Conservation (phyloP, 768 basidiomycete species). For the Collybia sordida region DNA sequence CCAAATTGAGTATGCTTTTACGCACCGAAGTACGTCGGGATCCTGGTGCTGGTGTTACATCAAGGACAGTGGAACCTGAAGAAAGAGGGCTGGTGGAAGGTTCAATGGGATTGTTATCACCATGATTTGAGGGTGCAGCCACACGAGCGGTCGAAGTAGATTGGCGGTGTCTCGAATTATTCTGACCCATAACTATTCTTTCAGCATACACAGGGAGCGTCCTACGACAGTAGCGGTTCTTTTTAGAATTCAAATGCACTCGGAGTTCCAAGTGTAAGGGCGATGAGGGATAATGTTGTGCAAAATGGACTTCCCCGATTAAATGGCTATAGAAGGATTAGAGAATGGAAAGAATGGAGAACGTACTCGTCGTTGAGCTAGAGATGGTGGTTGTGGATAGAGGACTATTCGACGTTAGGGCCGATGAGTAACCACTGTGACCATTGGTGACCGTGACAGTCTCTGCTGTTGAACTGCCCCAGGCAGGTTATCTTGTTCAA, state of each 20-base stretch:
- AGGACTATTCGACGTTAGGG: conserved; percentile 17
- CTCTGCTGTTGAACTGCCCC: no score
- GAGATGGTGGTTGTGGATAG: conserved; percentile 1
- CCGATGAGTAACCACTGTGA: conserved; percentile 13
- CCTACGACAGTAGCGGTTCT: no score
- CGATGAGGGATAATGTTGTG: no score
- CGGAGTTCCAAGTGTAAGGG: no score
- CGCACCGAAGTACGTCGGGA: conserved; percentile 25
- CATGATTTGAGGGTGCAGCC: neutral
- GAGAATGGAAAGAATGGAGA: conserved; percentile 1
- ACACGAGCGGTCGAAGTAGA: neutral
- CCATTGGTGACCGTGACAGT: no score
- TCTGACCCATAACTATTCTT: conserved; percentile 16
- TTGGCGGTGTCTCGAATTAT: conserved; percentile 9
- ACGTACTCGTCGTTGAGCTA: neutral
- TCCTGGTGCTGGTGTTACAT: conserved; percentile 7
- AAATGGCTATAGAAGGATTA: no score
- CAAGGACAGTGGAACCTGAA: conserved; percentile 1
- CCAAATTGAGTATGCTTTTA: conserved; percentile 31
- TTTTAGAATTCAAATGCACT: no score
- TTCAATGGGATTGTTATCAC: neutral
- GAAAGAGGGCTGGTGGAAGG: neutral
- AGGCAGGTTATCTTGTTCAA: neutral
- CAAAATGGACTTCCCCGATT: no score
- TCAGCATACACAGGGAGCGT: no score